These are phyloP conservation scores for Apiospora marii DNA, from an alignment of 2,329 filamentous ascomycete species.

Conservation along the genomic window DNA sequence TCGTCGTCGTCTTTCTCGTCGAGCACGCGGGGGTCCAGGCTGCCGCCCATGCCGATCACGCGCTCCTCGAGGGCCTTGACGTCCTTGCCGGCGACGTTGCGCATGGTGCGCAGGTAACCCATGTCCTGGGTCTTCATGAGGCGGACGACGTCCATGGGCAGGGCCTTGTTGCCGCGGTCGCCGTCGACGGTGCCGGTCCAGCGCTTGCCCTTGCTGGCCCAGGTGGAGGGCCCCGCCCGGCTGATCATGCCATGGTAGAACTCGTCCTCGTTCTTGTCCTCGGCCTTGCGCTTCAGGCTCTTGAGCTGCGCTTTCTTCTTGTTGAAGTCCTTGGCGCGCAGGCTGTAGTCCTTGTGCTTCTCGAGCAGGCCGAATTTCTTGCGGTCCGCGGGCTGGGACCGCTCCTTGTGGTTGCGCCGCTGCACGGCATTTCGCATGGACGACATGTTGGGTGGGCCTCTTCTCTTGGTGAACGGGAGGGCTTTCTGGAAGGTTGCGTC, in stretches of 20 bases:
- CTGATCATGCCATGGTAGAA: conserved; percentile 77
- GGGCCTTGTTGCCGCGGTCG: conserved; percentile 62
- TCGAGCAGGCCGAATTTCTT: conserved; percentile 90
- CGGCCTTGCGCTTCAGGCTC: conserved; percentile 65
- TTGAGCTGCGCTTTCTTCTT: conserved; percentile 70
- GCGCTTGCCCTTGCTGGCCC: conserved; percentile 56
- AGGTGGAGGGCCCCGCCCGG: conserved; percentile 62
- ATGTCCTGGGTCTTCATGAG: conserved; percentile 75
- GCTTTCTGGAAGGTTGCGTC: background rate
- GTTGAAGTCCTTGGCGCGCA: conserved; percentile 71
- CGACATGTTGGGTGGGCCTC: background rate
- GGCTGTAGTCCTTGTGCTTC: conserved; percentile 86
- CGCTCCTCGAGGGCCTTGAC: conserved; percentile 62
- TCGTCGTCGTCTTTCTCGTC: conserved; percentile 42
- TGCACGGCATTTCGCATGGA: conserved; percentile 25
- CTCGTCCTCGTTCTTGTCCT: conserved; percentile 75
- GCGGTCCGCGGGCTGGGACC: conserved; percentile 85
- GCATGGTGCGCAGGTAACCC: conserved; percentile 69
- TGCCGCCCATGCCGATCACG: conserved; percentile 53
- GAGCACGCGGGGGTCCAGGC: conserved; percentile 32
- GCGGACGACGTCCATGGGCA: conserved; percentile 65
- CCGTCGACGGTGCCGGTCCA: conserved; percentile 65
- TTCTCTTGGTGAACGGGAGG: background rate
- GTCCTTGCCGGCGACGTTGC: conserved; percentile 66
- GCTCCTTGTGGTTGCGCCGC: conserved; percentile 72